Base-by-base conservation (phyloP, 306 rosid genomes). In the Sophora flavescens region DNA sequence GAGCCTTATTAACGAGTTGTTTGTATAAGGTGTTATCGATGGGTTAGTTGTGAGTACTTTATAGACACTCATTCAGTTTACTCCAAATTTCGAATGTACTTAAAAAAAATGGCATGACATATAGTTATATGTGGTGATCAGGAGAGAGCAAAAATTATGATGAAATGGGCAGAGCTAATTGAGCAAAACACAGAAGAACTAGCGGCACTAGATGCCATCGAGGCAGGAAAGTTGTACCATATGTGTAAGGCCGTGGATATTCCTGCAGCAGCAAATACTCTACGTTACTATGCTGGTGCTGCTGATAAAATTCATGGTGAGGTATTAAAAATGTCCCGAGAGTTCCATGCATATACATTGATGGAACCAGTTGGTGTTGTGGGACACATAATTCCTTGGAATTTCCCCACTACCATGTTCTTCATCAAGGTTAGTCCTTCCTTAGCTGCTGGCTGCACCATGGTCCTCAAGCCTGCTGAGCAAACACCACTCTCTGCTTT, bases 281-380 rank as follows among this genome's bases (percentile, higher is more conserved):
- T 93, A 1, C 92, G 96, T 36, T 91, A 91, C 88, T 91, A 88
- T 58, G 98, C 97, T 0, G 97, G 98, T 12, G 93, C 98, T 13
- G 98, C 98, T 7, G 98, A 93, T 72, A 93, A 93, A 78, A 78
- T 91, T 61, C 97, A 89, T 4, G 98, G 98, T 4, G 70, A 87
- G 10, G 91, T 87, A 0, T 71, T 93, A 22, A 93, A 93, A 65
- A 74, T 80, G 85, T 38, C 93, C 0, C 70, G 76, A 0, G 71
- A 85, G 53, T 63, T 87, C 13, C 97, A 93, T 4, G 98, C 80
- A 0, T 91, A 89, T 41, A 91, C 98, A 10, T 64, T 91, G 62
- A 11, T 78, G 6, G 98, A 93, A 68, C 97, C 98, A 3, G 38
- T 91, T 16, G 98, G 97, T 33, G 96, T 93, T 51, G 91, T 88